Evolutionary conservation across 2,329 filamentous ascomycete genomes (phyloP).

Genomic region (Scytalidium lignicola): DNA sequence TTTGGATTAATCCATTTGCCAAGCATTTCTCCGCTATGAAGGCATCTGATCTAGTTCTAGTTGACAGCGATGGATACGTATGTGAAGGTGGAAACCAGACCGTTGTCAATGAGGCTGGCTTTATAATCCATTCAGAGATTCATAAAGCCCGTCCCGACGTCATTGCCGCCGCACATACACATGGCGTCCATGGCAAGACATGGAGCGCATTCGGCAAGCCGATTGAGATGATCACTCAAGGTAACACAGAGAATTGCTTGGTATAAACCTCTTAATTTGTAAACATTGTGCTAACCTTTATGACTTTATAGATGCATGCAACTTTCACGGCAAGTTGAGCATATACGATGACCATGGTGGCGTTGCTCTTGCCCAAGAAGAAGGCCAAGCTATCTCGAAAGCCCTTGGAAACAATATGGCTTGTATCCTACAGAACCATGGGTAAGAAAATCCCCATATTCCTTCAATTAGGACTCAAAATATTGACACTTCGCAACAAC

Average conservation of each 20-base stretch:
- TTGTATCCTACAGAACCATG: slow-evolving; percentile 37
- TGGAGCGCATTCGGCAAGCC: slow-evolving; percentile 4
- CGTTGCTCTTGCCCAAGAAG: slow-evolving; percentile 37
- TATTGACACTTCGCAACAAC: neutral
- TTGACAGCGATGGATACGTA: slow-evolving; percentile 38
- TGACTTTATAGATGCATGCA: slow-evolving; percentile 26
- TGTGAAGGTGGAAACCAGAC: slow-evolving; percentile 26
- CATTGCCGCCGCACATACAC: slow-evolving; percentile 5
- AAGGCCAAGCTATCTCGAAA: slow-evolving; percentile 37
- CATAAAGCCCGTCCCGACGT: slow-evolving; percentile 7
- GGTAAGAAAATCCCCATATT: neutral
- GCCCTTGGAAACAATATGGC: slow-evolving; percentile 34
- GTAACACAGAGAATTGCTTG: too few relatives aligned
- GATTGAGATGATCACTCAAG: slow-evolving; percentile 13
- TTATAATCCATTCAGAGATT: slow-evolving; percentile 5
- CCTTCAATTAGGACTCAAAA: too few relatives aligned
- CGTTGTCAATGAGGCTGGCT: slow-evolving; percentile 6
- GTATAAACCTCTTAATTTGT: too few relatives aligned
- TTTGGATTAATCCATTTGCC: slow-evolving; percentile 7
- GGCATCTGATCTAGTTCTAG: slow-evolving; percentile 39
- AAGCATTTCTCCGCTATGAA: slow-evolving; percentile 24
- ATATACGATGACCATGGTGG: slow-evolving; percentile 39
- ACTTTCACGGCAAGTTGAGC: slow-evolving; percentile 28
- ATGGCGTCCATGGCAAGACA: slow-evolving; percentile 3
- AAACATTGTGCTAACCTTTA: neutral